phyloP scores from a whole-genome alignment of 2,329 filamentous ascomycete genomes.

The Thielaviopsis euricoi region DNA sequence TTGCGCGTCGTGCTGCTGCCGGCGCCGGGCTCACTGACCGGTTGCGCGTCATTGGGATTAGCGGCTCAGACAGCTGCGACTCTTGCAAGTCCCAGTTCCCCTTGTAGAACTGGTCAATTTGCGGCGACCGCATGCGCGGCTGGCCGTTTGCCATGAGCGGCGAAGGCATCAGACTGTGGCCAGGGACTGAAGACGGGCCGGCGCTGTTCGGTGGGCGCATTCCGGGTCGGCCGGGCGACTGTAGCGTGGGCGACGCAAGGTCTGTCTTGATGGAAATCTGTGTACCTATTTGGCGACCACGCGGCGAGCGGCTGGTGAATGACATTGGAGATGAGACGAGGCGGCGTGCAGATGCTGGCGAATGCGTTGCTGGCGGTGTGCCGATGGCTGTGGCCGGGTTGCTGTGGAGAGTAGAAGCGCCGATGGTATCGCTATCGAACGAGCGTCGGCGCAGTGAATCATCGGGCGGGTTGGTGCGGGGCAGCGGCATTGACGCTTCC shows the following conservation, averaged over 20 bases:
- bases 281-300: not conserved
- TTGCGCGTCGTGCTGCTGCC: not conserved
- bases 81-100: conserved; percentile 7
- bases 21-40: conserved; percentile 5
- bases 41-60: not conserved
- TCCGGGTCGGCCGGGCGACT: not conserved
- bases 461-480: not conserved
- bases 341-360: not conserved
- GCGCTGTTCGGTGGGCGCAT: not conserved
- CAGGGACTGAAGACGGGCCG: not conserved
- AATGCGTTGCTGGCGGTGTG: not conserved
- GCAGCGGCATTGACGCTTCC: not conserved
- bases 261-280: conserved; percentile 7
- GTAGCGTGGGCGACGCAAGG: not conserved
- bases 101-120: not conserved
- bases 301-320: not conserved
- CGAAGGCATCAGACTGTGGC: not conserved
- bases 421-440: not conserved
- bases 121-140: not conserved
- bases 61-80: conserved; percentile 7
- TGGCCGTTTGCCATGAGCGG: not conserved
- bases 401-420: not conserved
- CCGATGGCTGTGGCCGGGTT: not conserved
- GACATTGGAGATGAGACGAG: not conserved
- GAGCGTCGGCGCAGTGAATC: not conserved